A percentile compares a stretch with the other conserved stretches of the same genome.
phyloP scores from a whole-genome alignment of 2,329 filamentous ascomycete genomes.

The Hypoxylon sp. region DNA sequence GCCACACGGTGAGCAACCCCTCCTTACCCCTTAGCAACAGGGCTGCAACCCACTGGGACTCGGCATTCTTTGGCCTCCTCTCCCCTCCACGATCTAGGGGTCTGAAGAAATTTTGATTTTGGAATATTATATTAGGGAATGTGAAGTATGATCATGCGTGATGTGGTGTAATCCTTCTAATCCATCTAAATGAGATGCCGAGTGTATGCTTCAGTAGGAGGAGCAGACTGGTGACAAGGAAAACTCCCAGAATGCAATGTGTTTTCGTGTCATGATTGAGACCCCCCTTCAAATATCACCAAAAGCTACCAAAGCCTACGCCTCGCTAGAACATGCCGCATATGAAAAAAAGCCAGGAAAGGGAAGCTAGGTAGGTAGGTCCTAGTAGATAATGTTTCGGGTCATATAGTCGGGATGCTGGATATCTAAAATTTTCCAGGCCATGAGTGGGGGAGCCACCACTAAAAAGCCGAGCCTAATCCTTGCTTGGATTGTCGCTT shows the following conservation, averaged over 20 bases:
- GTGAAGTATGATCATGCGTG: slow-evolving; percentile 39
- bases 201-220: slow-evolving; percentile 40
- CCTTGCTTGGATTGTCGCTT: slow-evolving; percentile 95
- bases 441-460: slow-evolving; percentile 19
- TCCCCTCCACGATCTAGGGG: slow-evolving; percentile 15
- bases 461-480: slow-evolving; percentile 86
- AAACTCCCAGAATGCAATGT: slow-evolving; percentile 49
- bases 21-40: slow-evolving; percentile 5
- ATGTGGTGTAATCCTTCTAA: slow-evolving; percentile 49
- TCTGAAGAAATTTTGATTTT: slow-evolving; percentile 35
- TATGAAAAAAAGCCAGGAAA: slow-evolving; percentile 45
- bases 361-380: slow-evolving; percentile 39
- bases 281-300: slow-evolving; percentile 50
- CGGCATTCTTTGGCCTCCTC: slow-evolving; percentile 25
- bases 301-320: slow-evolving; percentile 54
- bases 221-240: slow-evolving; percentile 33
- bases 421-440: slow-evolving; percentile 37
- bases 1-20: slow-evolving; percentile 2
- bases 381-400: slow-evolving; percentile 24
- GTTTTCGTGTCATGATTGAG: slow-evolving; percentile 49
- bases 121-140: slow-evolving; percentile 48
- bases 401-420: slow-evolving; percentile 33
- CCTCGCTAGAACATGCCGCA: slow-evolving; percentile 55
- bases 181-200: slow-evolving; percentile 49
- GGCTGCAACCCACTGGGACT: slow-evolving; percentile 5